Conservation (phyloP, 305 asterid species). For the Solanum hybrid region DNA sequence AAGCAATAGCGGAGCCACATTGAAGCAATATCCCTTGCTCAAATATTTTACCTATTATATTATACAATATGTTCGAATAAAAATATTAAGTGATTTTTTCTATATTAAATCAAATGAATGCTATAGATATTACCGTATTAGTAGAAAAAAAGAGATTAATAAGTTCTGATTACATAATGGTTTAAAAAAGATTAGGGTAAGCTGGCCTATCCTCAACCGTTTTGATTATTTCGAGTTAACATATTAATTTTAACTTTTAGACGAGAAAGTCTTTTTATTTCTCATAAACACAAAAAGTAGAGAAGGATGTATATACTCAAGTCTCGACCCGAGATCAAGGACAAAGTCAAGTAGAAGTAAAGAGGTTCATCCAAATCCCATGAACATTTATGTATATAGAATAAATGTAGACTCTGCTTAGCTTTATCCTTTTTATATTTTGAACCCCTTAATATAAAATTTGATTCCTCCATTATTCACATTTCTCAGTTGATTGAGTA, state of each 20-base stretch:
- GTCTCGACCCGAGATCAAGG: not conserved
- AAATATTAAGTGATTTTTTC: not conserved
- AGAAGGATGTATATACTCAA: not conserved
- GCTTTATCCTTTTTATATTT: no score
- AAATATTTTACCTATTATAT: not conserved
- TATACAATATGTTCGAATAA: no score
- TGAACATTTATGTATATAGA: not conserved
- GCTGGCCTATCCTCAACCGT: not conserved
- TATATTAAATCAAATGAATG: not conserved
- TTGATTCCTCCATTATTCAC: rapidly evolving
- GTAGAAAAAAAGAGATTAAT: not conserved
- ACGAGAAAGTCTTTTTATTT: no score
- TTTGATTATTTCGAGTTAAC: not conserved
- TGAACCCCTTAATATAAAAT: not conserved
- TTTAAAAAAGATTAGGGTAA: no score
- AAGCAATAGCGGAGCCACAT: not conserved
- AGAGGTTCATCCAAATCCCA: not conserved
- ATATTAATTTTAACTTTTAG: no score
- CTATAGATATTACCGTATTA: not conserved
- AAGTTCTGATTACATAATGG: not conserved
- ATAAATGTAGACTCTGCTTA: not conserved
- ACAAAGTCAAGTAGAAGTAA: not conserved
- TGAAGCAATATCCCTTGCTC: not conserved
- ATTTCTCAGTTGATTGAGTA: rapidly evolving
- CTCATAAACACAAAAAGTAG: not conserved